Conservation (phyloP, 176 grass and related monocot species). For the Leersia perrieri region DNA sequence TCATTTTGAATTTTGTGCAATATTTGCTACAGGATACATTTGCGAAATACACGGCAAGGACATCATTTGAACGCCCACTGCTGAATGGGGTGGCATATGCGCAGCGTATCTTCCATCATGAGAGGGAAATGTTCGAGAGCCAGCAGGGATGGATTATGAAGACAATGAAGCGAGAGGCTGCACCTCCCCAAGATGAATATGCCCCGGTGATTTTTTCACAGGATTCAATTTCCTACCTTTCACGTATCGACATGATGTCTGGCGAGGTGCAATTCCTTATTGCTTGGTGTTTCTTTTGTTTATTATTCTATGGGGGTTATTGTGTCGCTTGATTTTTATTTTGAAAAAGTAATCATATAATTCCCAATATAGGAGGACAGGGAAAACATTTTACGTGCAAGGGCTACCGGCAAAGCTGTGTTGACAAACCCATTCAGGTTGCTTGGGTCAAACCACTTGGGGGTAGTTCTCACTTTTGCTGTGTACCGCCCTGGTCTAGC, state of each 20-base stretch:
- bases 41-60: conserved; percentile 73
- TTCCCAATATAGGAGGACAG: conserved; percentile 63
- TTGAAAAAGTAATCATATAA: background rate
- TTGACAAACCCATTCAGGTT: conserved; percentile 88
- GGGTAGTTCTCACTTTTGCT: conserved; percentile 95
- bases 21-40: conserved; percentile 64
- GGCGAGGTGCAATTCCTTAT: conserved; percentile 54
- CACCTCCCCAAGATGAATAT: conserved; percentile 73
- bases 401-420: conserved; percentile 88
- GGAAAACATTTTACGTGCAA: conserved; percentile 85
- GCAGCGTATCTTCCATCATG: conserved; percentile 60
- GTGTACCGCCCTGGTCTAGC: conserved; percentile 70
- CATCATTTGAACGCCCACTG: conserved; percentile 79
- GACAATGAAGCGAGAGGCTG: conserved; percentile 55
- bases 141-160: conserved; percentile 91
- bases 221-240: conserved; percentile 83
- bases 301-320: background rate
- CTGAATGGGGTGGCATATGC: conserved; percentile 93
- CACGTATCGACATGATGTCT: conserved; percentile 92
- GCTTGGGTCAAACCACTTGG: conserved; percentile 87
- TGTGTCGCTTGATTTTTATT: background rate
- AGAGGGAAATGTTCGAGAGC: conserved; percentile 77
- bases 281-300: background rate
- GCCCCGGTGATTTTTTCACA: conserved; percentile 92
- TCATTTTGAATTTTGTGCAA: background rate